These are phyloP conservation scores for Backusella liffmaniae DNA, from an alignment of 192 early-diverging fungal genomes.

Conservation along the genomic window DNA sequence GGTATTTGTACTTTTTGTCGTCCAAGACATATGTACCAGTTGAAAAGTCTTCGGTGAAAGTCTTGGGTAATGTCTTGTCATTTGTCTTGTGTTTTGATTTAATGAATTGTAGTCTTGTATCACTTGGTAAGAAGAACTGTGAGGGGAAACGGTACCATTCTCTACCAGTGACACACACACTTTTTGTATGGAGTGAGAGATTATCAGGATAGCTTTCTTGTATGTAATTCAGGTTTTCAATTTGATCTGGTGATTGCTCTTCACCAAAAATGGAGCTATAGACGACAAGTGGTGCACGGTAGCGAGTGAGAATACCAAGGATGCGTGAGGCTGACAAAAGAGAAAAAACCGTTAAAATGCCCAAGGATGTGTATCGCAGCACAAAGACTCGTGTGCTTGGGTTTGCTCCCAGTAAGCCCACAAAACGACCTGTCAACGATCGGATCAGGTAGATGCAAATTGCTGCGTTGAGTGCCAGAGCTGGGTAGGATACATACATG, in stretches of 20 bases:
- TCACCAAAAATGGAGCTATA: constrained; percentile 36
- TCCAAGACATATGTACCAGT: neutral
- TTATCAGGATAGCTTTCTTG: constrained; percentile 21
- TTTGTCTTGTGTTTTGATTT: constrained; percentile 49
- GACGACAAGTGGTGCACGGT: constrained; percentile 73
- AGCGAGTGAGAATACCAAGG: constrained; percentile 65
- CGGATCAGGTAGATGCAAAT: constrained; percentile 54
- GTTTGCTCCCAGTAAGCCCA: constrained; percentile 35
- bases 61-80: constrained; percentile 77
- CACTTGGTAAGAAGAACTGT: constrained; percentile 84
- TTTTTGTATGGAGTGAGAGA: constrained; percentile 15
- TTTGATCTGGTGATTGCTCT: constrained; percentile 15
- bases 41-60: constrained; percentile 57
- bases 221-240: constrained; percentile 21
- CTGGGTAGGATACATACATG: constrained; percentile 86
- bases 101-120: constrained; percentile 67
- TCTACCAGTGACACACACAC: constrained; percentile 77
- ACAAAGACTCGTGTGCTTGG: constrained; percentile 11
- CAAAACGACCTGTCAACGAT: constrained; percentile 37
- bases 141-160: constrained; percentile 95
- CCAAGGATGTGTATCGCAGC: constrained; percentile 36
- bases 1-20: neutral
- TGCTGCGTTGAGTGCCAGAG: constrained; percentile 77
- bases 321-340: constrained; percentile 67
- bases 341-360: constrained; percentile 43